Conservation (phyloP, 208 protist genomes). For the Wallacemonas sp. region DNA sequence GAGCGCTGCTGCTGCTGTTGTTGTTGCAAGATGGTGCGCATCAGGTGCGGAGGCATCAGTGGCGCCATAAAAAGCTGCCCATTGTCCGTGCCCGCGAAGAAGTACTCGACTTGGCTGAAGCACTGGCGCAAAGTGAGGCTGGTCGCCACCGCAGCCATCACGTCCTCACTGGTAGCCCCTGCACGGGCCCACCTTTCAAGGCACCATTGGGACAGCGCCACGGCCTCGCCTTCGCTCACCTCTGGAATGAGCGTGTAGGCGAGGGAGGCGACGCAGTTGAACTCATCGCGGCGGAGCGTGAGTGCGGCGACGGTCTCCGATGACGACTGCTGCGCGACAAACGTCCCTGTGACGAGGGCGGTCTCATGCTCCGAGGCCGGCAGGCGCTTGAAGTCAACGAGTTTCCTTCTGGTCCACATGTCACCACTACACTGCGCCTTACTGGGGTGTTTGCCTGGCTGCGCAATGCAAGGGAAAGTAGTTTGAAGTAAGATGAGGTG, state of each 20-base stretch:
- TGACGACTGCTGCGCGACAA: conserved; percentile 14
- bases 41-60: conserved; percentile 58
- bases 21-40: background rate
- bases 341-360: conserved; percentile 20
- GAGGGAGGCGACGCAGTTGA: conserved; percentile 54
- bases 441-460: too few relatives aligned
- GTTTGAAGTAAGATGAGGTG: too few relatives aligned
- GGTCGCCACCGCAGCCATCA: conserved; percentile 16
- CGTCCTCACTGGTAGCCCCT: background rate
- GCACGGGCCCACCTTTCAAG: conserved; percentile 44
- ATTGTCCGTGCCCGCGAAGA: conserved; percentile 67
- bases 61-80: conserved; percentile 62
- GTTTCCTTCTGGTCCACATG: conserved; percentile 44
- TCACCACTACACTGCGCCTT: too few relatives aligned
- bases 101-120: conserved; percentile 81
- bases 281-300: conserved; percentile 29
- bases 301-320: background rate
- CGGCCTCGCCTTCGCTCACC: conserved; percentile 23
- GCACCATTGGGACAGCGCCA: conserved; percentile 11
- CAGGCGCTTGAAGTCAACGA: conserved; percentile 21
- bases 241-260: conserved; percentile 61
- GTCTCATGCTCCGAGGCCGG: conserved; percentile 4
- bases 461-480: too few relatives aligned
- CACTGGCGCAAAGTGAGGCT: background rate
- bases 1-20: background rate